Base-by-base conservation (phyloP, 805 yeast species). In the Lipomyces mesembrius region DNA sequence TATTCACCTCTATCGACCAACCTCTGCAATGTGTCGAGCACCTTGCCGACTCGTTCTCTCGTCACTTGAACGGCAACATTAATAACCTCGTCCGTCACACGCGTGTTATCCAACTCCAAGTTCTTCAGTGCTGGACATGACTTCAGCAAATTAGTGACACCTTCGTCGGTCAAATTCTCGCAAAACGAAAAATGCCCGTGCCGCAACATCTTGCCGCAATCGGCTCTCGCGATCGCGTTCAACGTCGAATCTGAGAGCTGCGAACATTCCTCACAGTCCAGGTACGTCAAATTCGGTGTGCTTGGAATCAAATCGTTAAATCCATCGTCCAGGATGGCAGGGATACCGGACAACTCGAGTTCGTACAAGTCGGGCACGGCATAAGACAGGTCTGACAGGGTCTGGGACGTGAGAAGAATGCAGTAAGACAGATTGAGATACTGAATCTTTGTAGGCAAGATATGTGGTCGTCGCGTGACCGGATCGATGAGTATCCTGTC, bases 241-340 rank as follows among this genome's bases (percentile, higher is more conserved):
- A 69, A 29, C 9, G 71, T 67, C 25, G 43, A 22, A 22, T 63
- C 61, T 4, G 68, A 55, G 46, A 69, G 20, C 37, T 58, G 54
- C 14, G 34, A 39, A 32, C 64, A 60, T 25, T 56, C 57, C 49
- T 69, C 72, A 53, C 71, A 68, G 59, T 69, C 72, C n/a, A 69
- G 59, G 55, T 34, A 63, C 20, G n/a, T 9, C 11, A 66, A 51
- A 20, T 35, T 20, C 25, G 62, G 62, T 7, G 59, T 53, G 11
- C 62, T 65, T 20, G 58, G 58, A 29, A 69, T 22, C n/a, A 67
- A 46, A 5, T 57, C 32, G 12, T 27, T 35, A 20, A 67, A 34
- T 2, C 64, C 65, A 37, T 54, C 61, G 34, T 65, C 70, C 20
- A 53, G 53, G 35, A 66, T 6, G 27, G 39, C 25, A 4, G 59